Evolutionary conservation across 2,329 filamentous ascomycete species (phyloP).

Genomic region (Clonostachys sp.): DNA sequence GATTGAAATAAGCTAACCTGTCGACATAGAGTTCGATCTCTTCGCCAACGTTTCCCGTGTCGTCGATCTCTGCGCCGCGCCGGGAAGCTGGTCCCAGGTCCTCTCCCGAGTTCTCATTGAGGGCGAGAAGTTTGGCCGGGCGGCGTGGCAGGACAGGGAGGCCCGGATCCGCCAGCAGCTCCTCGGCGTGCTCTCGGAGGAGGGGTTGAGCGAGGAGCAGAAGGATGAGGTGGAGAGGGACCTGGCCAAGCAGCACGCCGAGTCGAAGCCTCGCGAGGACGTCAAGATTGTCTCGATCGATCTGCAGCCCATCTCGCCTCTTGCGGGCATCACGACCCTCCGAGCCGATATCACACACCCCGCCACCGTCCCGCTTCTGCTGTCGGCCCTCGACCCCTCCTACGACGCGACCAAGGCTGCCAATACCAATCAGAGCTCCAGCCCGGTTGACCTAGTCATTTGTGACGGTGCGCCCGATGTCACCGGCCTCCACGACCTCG

Average conservation of each 20-base stretch:
- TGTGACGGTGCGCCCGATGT: slow-evolving; percentile 96
- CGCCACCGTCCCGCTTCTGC: slow-evolving; percentile 83
- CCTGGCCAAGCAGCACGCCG: slow-evolving; percentile 13
- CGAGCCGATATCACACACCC: slow-evolving; percentile 97
- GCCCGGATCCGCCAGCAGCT: slow-evolving; percentile 59
- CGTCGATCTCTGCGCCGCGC: slow-evolving; percentile 92
- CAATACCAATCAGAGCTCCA: slow-evolving; percentile 49
- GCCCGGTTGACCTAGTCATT: slow-evolving; percentile 87
- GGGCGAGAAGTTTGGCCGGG: slow-evolving; percentile 82
- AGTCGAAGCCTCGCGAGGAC: slow-evolving; percentile 50
- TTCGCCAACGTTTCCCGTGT: slow-evolving; percentile 88
- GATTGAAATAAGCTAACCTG: background rate
- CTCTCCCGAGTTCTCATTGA: slow-evolving; percentile 90
- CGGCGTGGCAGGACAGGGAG: slow-evolving; percentile 84
- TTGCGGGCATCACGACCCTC: slow-evolving; percentile 87
- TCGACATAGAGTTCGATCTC: slow-evolving; percentile 75
- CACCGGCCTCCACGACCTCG: slow-evolving; percentile 91
- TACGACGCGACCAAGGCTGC: slow-evolving; percentile 39
- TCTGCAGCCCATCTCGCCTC: slow-evolving; percentile 88
- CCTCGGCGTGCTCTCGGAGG: slow-evolving; percentile 42
- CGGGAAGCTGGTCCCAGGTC: slow-evolving; percentile 96
- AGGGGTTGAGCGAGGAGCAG: slow-evolving; percentile 10
- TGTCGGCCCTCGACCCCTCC: slow-evolving; percentile 76
- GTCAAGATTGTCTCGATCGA: slow-evolving; percentile 97
- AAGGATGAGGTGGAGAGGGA: slow-evolving; percentile 6